These are phyloP conservation scores for Lagenaria siceraria DNA, from an alignment of 306 rosid species.

Conservation along the genomic window DNA sequence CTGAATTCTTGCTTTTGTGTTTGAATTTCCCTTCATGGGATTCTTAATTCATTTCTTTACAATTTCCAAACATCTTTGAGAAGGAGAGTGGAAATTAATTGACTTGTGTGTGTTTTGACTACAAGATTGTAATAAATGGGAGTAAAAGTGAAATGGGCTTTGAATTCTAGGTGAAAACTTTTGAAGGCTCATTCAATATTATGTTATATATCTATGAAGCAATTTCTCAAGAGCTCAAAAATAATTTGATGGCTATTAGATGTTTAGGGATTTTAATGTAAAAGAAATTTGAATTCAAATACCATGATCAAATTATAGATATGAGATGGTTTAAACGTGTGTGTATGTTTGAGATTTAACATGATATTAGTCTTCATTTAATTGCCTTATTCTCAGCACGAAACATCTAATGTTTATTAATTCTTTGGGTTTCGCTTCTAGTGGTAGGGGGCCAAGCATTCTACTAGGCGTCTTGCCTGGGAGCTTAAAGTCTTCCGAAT, in stretches of 20 bases:
- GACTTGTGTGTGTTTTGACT: neutral
- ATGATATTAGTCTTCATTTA: no score
- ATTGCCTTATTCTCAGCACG: no score
- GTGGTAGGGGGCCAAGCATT: no score
- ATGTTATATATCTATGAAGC: neutral
- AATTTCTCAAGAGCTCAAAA: neutral
- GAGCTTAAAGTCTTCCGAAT: no score
- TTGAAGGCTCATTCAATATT: neutral
- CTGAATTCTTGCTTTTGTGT: constrained; percentile 27
- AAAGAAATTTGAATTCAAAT: neutral
- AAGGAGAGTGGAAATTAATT: neutral
- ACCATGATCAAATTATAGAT: no score
- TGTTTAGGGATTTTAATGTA: neutral
- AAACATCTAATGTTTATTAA: no score
- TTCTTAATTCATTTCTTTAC: constrained; percentile 11
- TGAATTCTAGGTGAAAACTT: neutral
- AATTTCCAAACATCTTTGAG: neutral
- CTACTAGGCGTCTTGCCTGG: no score
- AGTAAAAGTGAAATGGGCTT: neutral
- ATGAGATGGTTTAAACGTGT: no score
- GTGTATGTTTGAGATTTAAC: no score
- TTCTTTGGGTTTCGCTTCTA: no score
- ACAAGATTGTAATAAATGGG: neutral
- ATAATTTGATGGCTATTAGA: neutral
- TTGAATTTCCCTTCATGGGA: constrained; percentile 13